Conservation (phyloP, 129 eudicot species). For the Gnaphalium uliginosum region DNA sequence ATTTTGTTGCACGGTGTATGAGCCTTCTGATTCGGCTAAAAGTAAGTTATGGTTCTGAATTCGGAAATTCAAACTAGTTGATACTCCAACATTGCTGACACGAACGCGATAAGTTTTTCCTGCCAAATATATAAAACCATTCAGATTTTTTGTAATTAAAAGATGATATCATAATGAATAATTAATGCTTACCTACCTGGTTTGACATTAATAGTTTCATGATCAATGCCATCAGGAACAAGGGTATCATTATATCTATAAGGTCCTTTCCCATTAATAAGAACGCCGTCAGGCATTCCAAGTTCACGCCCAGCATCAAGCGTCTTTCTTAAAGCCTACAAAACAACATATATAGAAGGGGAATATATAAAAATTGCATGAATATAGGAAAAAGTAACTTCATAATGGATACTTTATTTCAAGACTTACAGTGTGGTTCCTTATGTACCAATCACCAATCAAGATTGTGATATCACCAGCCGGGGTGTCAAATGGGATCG, state of each 20-base stretch:
- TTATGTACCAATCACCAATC: constrained; percentile 78
- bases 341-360: neutral
- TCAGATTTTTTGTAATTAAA: neutral
- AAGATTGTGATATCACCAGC: constrained; percentile 53
- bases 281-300: constrained; percentile 76
- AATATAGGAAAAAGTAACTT: neutral
- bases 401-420: neutral
- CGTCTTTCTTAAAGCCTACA: constrained; percentile 55
- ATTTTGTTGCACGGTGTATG: constrained; percentile 70
- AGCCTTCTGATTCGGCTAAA: constrained; percentile 66
- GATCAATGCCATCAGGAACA: constrained; percentile 69
- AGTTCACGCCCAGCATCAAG: constrained; percentile 56
- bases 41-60: constrained; percentile 70
- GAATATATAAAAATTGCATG: neutral
- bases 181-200: constrained; percentile 48
- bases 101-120: constrained; percentile 72
- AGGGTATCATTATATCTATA: constrained; percentile 57
- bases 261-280: constrained; percentile 63
- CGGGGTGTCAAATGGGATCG: constrained; percentile 64
- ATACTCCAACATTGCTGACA: constrained; percentile 73
- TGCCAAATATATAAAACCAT: constrained; percentile 13
- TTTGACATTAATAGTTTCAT: constrained; percentile 52
- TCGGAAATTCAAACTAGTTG: constrained; percentile 73
- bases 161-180: neutral
- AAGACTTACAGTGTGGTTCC: constrained; percentile 67